Conservation (phyloP, 2,329 filamentous ascomycete species). For the Atkinsonella texensis region DNA sequence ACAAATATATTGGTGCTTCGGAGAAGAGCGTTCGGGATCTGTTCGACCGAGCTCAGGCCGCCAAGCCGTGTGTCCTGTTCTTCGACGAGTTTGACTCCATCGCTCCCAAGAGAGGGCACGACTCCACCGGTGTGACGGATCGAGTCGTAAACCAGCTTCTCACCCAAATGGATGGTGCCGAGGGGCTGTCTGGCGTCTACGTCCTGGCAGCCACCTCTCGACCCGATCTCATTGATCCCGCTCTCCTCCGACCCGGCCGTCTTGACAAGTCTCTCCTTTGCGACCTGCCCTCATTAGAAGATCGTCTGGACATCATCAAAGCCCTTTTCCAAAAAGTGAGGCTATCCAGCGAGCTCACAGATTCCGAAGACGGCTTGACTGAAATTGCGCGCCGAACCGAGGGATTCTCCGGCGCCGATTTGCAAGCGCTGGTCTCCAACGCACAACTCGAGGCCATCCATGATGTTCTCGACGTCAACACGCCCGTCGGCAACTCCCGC, state of each 20-base stretch:
- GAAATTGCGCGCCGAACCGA: slow-evolving; percentile 72
- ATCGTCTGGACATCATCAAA: slow-evolving; percentile 77
- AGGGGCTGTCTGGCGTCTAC: slow-evolving; percentile 89
- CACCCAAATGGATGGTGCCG: slow-evolving; percentile 97
- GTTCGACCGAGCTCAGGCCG: slow-evolving; percentile 84
- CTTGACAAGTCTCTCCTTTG: slow-evolving; percentile 90
- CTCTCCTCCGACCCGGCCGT: slow-evolving; percentile 78
- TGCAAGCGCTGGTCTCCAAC: slow-evolving; percentile 92
- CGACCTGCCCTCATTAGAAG: slow-evolving; percentile 69
- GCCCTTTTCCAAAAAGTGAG: slow-evolving; percentile 75
- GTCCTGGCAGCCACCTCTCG: slow-evolving; percentile 88
- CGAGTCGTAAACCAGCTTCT: slow-evolving; percentile 95
- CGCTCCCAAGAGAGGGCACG: slow-evolving; percentile 91
- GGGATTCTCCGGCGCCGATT: slow-evolving; percentile 86
- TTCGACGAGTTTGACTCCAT: slow-evolving; percentile 99
- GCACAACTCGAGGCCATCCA: slow-evolving; percentile 96
- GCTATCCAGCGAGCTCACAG: slow-evolving; percentile 53
- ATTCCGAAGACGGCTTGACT: slow-evolving; percentile 42
- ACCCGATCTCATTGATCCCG: slow-evolving; percentile 91
- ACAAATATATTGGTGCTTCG: slow-evolving; percentile 97
- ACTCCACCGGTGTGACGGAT: slow-evolving; percentile 96
- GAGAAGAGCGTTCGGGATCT: slow-evolving; percentile 94
- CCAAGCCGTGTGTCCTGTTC: slow-evolving; percentile 87
- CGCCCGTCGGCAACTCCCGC: slow-evolving; percentile 22
- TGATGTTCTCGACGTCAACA: slow-evolving; percentile 60